These are phyloP conservation scores for Saccharomycopsis sp. DNA, from an alignment of 805 yeast genomes.

Conservation along the genomic window DNA sequence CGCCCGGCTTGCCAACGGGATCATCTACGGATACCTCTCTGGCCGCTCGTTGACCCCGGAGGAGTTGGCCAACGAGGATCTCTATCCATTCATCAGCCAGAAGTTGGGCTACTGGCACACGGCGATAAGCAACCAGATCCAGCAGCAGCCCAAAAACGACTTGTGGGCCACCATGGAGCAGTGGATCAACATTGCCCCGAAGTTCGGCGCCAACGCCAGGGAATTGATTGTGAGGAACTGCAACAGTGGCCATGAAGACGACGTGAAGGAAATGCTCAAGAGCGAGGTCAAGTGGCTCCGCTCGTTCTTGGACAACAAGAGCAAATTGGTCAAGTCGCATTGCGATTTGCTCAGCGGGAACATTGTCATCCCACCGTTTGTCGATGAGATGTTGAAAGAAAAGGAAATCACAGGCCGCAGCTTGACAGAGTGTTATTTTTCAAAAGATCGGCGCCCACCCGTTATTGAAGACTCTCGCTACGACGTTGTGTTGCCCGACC, in stretches of 20 bases:
- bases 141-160: conserved; percentile 5
- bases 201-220: conserved; percentile 26
- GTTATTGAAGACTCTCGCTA: conserved; percentile 1
- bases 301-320: conserved; percentile 31
- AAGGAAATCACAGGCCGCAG: neutral
- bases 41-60: conserved; percentile 52
- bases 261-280: conserved; percentile 30
- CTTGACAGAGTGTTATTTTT: conserved; percentile 2
- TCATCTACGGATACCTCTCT: conserved; percentile 58
- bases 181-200: conserved; percentile 60
- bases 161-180: conserved; percentile 49
- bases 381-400: conserved; percentile 4
- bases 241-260: conserved; percentile 25
- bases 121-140: neutral
- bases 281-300: conserved; percentile 51
- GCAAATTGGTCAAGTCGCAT: conserved; percentile 56
- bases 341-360: conserved; percentile 71
- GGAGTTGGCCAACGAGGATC: conserved; percentile 39
- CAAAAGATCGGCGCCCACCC: neutral
- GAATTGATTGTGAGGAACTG: neutral
- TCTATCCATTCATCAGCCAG: conserved; percentile 53
- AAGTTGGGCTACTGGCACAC: conserved; percentile 67
- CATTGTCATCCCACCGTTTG: conserved; percentile 46
- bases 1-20: conserved; percentile 63
- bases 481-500: conserved; percentile 23